Conservation (phyloP, 371 early-diverging fungal species). For the Ecytonucleospora hepatopenaei region DNA sequence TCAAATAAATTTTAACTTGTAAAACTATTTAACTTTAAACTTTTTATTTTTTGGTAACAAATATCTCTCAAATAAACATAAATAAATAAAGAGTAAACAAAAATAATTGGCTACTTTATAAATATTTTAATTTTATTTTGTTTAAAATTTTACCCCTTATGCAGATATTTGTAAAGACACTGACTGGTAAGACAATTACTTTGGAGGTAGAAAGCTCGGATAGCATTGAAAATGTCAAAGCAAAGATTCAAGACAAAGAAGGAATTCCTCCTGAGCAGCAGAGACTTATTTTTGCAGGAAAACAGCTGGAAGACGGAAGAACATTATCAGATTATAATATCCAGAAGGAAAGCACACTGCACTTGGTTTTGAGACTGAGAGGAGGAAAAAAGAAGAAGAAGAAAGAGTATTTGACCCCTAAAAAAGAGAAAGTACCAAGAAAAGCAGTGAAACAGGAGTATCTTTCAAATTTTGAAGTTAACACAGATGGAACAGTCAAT, state of each 20-base stretch:
- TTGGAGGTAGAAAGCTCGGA: slow-evolving; percentile 88
- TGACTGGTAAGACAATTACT: slow-evolving; percentile 91
- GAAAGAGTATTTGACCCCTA: slow-evolving; percentile 54
- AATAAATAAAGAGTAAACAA: no score
- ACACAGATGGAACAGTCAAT: slow-evolving; percentile 79
- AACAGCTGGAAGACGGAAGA: slow-evolving; percentile 79
- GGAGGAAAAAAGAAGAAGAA: slow-evolving; percentile 55
- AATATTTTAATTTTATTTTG: slow-evolving; percentile 17
- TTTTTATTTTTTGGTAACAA: no score
- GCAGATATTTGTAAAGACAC: slow-evolving; percentile 90
- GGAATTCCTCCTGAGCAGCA: slow-evolving; percentile 99
- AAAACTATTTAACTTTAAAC: no score
- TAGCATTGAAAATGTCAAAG: slow-evolving; percentile 83
- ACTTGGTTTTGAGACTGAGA: slow-evolving; percentile 71
- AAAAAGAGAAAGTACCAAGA: slow-evolving; percentile 45
- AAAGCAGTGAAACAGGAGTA: slow-evolving; percentile 73
- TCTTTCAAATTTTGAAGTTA: slow-evolving; percentile 79
- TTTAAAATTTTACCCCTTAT: slow-evolving; percentile 52
- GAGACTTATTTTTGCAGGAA: slow-evolving; percentile 96
- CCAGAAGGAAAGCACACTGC: slow-evolving; percentile 89
- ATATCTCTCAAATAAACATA: no score
- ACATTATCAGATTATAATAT: slow-evolving; percentile 64
- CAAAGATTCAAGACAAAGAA: slow-evolving; percentile 94
- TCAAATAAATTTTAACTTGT: no score
- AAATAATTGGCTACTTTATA: no score